Base-by-base conservation (phyloP, 139 green algal genomes). In the Coelastrella sp. region DNA sequence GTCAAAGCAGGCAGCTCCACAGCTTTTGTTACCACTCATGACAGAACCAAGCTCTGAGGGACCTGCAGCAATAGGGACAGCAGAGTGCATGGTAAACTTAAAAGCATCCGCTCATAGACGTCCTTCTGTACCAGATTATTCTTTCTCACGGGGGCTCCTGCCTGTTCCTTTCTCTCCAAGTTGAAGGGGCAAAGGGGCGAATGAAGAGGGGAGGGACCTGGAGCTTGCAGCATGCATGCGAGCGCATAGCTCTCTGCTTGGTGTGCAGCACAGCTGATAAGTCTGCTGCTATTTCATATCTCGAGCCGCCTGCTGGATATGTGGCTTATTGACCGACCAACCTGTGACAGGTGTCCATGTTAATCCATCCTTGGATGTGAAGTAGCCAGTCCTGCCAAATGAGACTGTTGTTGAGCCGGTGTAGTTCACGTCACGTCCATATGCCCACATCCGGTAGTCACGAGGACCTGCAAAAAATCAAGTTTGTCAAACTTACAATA, bases 401-500 rank as follows among this genome's bases (percentile, higher is more conserved):
- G 17, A 47, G 71, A 77, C 71, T 32, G 11, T 17, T 23, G 71
- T 14, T 47, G 71, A 77, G 71, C 71, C 71, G n/a, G 13, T 77
- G 71, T 77, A 77, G 71, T 17, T 17, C 7, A 77, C 71, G 16
- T 77, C 71, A 17, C 71, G 71, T 5, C 71, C 71, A 23, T 77
- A 77, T 19, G 71, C 71, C 71, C 71, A 77, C 71, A 77, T 77
- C 11, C 71, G 71, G 71, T 23, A 77, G 71, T 77, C 71, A 14
- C 23, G 71, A 22, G 71, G 71, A 19, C 71, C 71, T 71, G 61
- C 61, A 71, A 13, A 13, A 10, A 71, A 71, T 13, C 61, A 71
- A n/a, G n/a, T n/a, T n/a, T n/a, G n/a, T n/a, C n/a, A n/a, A n/a
- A n/a, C n/a, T n/a, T n/a, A n/a, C n/a, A n/a, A n/a, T n/a, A n/a